Conservation (phyloP, 768 basidiomycete species). For the Serendipita vermifera region DNA sequence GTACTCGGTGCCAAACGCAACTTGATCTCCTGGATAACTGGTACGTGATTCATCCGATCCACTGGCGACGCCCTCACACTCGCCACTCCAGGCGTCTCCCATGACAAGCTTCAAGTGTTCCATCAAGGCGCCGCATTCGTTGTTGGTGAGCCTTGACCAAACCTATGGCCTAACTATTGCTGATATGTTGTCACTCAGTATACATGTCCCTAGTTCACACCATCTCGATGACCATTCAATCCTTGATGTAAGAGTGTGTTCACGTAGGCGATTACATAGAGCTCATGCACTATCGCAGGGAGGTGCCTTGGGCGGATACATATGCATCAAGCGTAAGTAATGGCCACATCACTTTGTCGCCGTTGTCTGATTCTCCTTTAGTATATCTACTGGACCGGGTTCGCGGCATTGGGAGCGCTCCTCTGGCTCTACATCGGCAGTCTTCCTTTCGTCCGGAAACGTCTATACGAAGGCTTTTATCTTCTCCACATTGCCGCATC, state of each 20-base stretch:
- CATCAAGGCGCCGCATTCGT: conserved; percentile 12
- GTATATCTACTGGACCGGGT: conserved; percentile 1
- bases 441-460: neutral
- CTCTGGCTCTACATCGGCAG: neutral
- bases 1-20: conserved; percentile 8
- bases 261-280: too few relatives aligned
- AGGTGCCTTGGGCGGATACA: neutral
- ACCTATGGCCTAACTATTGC: neutral
- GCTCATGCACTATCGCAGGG: too few relatives aligned
- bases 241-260: conserved; percentile 1
- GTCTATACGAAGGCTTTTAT: neutral
- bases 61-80: neutral
- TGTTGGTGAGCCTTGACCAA: neutral
- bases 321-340: neutral
- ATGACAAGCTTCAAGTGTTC: conserved; percentile 21
- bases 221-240: conserved; percentile 9
- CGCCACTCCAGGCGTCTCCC: conserved; percentile 20
- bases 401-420: neutral
- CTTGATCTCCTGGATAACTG: conserved; percentile 1
- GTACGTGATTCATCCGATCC: neutral
- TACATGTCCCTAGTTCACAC: conserved; percentile 12
- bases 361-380: neutral
- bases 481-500: neutral
- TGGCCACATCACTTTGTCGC: neutral
- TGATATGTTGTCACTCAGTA: neutral